Base-by-base conservation (phyloP, 768 basidiomycete genomes). In the Botryobasidium botryosum region DNA sequence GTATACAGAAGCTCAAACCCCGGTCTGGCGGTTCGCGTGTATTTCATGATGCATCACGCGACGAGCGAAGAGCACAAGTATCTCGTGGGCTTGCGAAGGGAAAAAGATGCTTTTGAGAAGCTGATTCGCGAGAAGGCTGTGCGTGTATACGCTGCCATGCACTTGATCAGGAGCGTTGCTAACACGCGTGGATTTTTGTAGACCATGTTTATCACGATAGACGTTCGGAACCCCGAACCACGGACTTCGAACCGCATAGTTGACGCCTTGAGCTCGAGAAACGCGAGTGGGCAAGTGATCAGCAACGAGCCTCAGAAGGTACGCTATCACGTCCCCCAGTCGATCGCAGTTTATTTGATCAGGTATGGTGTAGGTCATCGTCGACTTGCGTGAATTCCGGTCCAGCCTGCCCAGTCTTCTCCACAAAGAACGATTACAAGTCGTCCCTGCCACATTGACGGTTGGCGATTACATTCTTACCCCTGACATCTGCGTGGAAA, bases 1-100 rank as follows among this genome's bases (percentile, higher is more conserved):
- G 82, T 87, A 0, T 96, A 92, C 59, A 76, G 82, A 53, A 81
- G 77, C 46, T 74, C 80, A 3, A 77, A 79, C 61, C 79, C 86
- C 0, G 85, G 85, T 0, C 61, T 92, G 5, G 79, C 70, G 0
- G 75, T 97, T 0, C 68, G 91, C 12, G 81, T 96, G 2, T 97
- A 97, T 61, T 90, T 96, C 58, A 81, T 94, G 81, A 66, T 87
- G n/a, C 97, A 97, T 60, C 70, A 75, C 45, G 75, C 83, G 54
- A 91, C 86, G 39, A 82, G 81, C 51, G 94, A 99, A 59, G 94
- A 99, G 54, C 88, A 92, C 60, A 84, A 84, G 58, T 99, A 94
- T 59, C 70, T 99, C 25, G 79, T 83, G 24, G 81, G 77, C 2
- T 71, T 96, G 25, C 67, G 88, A 39, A 75, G 77, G 48, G 94